Base-by-base conservation (phyloP, 768 basidiomycete species). In the Hortiboletus flavorubellus region DNA sequence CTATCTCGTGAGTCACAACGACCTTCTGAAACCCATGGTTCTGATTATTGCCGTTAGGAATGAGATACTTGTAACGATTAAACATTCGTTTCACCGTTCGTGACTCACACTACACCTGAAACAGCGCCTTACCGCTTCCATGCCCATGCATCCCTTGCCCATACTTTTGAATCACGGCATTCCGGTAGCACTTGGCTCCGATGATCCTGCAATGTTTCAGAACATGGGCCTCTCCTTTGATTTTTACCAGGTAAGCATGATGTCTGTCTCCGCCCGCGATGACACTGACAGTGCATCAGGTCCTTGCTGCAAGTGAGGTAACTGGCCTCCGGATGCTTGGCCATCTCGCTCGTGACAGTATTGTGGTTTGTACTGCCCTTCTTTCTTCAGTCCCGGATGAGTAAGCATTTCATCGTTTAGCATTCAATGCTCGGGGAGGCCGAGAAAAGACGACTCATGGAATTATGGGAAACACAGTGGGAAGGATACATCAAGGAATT, bases 141-240 rank as follows among this genome's bases (percentile, higher is more conserved):
- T 91, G 82, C 85, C 85, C 3, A 85, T 83, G 79, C 89, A 91
- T 66, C 88, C 87, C 1, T 74, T 91, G 29, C 86, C 87, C 1
- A 75, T 80, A n/a, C 64, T 89, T 37, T 66, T 91, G 46, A 91
- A 87, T 66, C 76, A 89, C 56, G 87, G 88, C 1, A 78, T 91
- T 8, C 84, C 85, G 3, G 84, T 91, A 8, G 82, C 81, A 0
- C 76, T 91, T 4, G 81, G 78, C 63, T 88, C 85, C 7, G 90
- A 91, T 62, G 89, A 91, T 62, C 90, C 90, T 4, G 75, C 87
- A 0, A 76, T 85, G 23, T 91, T 92, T 61, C 86, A 87, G 14
- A 88, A 87, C 59, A 83, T 86, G 81, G 88, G 88, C 0, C 74
- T 91, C 6, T 84, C 86, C 0, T 91, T 80, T 64, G 89, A 91